Evolutionary conservation across 2,329 filamentous ascomycete genomes (phyloP).

Genomic region (Trichoderma harzianum): DNA sequence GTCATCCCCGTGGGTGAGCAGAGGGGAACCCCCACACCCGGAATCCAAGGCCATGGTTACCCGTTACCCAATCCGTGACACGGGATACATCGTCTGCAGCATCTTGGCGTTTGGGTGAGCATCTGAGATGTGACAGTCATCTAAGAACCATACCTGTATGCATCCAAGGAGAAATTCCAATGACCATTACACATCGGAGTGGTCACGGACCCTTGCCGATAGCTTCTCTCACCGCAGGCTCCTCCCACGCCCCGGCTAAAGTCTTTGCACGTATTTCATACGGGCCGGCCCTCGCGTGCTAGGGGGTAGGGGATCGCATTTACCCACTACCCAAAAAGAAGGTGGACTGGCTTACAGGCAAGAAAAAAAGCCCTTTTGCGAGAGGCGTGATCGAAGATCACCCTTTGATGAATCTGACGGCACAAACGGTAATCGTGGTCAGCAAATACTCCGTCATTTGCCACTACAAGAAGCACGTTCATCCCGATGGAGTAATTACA

Average conservation of each 20-base stretch:
- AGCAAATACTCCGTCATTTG: neutral
- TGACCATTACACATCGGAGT: neutral
- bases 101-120: neutral
- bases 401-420: neutral
- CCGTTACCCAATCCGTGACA: constrained; percentile 15
- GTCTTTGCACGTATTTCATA: neutral
- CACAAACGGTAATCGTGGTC: neutral
- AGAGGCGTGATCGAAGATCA: constrained; percentile 10
- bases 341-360: neutral
- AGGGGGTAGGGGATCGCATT: neutral
- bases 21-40: constrained; percentile 10
- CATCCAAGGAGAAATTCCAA: neutral
- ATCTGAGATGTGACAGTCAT: constrained; percentile 6
- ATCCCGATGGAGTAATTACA: neutral
- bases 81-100: constrained; percentile 9
- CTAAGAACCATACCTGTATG: neutral
- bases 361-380: neutral
- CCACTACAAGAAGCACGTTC: neutral
- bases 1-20: neutral
- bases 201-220: neutral
- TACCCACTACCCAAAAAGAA: neutral
- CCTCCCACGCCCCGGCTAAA: constrained; percentile 1
- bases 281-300: neutral
- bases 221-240: neutral
- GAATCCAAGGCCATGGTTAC: constrained; percentile 15